Conservation (phyloP, 306 rosid species). For the Acacia crassicarpa region DNA sequence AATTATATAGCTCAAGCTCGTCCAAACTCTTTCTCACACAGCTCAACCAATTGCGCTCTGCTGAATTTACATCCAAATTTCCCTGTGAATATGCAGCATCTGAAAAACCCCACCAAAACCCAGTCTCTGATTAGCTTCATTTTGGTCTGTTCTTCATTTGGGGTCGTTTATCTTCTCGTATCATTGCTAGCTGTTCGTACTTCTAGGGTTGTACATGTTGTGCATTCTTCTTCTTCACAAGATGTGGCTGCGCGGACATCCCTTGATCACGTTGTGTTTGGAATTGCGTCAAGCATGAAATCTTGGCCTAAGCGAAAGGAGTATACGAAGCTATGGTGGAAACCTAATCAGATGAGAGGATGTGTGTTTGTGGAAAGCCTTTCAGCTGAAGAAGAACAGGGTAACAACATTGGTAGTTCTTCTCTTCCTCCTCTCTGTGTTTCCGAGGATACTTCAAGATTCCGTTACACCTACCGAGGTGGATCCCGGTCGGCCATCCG, state of each 20-base stretch:
- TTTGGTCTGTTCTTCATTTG: slow-evolving; percentile 52
- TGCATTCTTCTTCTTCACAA: slow-evolving; percentile 28
- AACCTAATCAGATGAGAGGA: slow-evolving; percentile 56
- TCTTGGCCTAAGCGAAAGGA: slow-evolving; percentile 74
- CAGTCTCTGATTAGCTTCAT: slow-evolving; percentile 44
- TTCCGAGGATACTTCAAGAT: slow-evolving; percentile 68
- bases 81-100: slow-evolving; percentile 48
- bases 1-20: neutral
- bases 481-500: slow-evolving; percentile 69
- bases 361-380: slow-evolving; percentile 71
- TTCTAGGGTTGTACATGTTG: slow-evolving; percentile 15
- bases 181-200: slow-evolving; percentile 43
- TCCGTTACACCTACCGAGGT: slow-evolving; percentile 57
- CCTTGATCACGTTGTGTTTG: slow-evolving; percentile 74
- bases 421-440: slow-evolving; percentile 72
- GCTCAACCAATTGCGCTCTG: neutral
- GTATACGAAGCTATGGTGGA: slow-evolving; percentile 72
- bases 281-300: slow-evolving; percentile 64
- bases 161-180: slow-evolving; percentile 51
- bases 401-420: slow-evolving; percentile 32
- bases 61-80: neutral
- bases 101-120: slow-evolving; percentile 45
- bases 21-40: slow-evolving; percentile 2
- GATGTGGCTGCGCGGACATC: slow-evolving; percentile 45
- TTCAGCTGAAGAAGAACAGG: slow-evolving; percentile 23